Percentiles rank a stretch among this genome's conserved stretches.
Evolutionary conservation across 2,329 filamentous ascomycete species (phyloP).

Genomic region (Diaporthe citri): DNA sequence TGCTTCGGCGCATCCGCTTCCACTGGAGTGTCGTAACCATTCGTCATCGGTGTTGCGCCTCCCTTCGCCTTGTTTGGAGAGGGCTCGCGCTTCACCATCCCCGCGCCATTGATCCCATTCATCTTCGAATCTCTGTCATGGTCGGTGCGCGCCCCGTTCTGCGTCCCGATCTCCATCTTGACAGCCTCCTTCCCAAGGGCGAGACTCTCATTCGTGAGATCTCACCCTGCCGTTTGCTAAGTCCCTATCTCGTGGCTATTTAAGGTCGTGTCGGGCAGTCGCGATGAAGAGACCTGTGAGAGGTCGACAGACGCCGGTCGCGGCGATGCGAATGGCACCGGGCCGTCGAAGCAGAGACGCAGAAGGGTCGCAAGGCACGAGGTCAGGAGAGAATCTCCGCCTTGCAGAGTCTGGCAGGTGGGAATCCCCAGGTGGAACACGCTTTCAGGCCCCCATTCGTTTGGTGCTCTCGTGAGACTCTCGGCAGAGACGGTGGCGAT

Average conservation of each 20-base stretch:
- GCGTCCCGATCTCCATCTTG: conserved; percentile 57
- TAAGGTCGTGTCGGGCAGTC: neutral
- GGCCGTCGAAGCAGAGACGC: neutral
- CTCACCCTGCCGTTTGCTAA: conserved; percentile 39
- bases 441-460: conserved; percentile 21
- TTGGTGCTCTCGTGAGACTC: neutral
- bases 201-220: conserved; percentile 41
- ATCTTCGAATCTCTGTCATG: conserved; percentile 63
- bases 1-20: conserved; percentile 43
- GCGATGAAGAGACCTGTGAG: conserved; percentile 6
- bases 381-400: neutral
- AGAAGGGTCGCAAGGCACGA: conserved; percentile 25
- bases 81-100: conserved; percentile 45
- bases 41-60: conserved; percentile 47
- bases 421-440: conserved; percentile 19
- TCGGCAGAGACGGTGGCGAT: neutral
- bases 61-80: conserved; percentile 52
- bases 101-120: conserved; percentile 59
- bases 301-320: conserved; percentile 9
- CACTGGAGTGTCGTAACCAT: conserved; percentile 47
- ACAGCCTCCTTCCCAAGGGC: conserved; percentile 38
- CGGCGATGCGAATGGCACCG: conserved; percentile 17
- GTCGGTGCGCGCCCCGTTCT: conserved; percentile 66
- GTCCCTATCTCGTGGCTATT: conserved; percentile 1
- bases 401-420: conserved; percentile 9